Evolutionary conservation across 2,329 filamentous ascomycete genomes (phyloP).

Genomic region (Xylariaceae sp.): DNA sequence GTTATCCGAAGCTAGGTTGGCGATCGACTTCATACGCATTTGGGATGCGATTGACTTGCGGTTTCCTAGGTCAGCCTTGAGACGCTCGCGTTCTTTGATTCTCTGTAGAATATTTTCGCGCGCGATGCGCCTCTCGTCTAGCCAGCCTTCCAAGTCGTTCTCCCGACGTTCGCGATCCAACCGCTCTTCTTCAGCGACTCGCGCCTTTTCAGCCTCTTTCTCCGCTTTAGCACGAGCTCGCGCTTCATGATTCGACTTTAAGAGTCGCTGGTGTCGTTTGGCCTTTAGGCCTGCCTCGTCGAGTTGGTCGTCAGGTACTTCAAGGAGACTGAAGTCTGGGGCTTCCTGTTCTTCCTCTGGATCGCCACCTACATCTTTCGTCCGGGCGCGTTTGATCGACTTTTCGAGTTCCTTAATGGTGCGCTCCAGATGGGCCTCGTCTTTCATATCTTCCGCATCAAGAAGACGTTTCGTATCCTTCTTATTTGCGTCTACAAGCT

Average conservation of each 20-base stretch:
- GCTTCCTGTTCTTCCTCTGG: slow-evolving; percentile 75
- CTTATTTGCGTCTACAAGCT: slow-evolving; percentile 72
- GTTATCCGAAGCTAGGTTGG: slow-evolving; percentile 86
- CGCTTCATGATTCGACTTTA: slow-evolving; percentile 94
- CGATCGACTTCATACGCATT: slow-evolving; percentile 97
- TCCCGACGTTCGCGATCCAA: slow-evolving; percentile 78
- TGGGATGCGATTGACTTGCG: slow-evolving; percentile 94
- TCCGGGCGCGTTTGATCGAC: slow-evolving; percentile 80
- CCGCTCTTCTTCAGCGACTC: slow-evolving; percentile 75
- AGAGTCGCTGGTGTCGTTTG: slow-evolving; percentile 84
- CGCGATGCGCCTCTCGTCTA: slow-evolving; percentile 72
- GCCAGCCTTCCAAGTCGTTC: slow-evolving; percentile 80
- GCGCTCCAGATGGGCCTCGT: slow-evolving; percentile 80
- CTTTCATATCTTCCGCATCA: slow-evolving; percentile 86
- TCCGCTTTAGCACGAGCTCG: slow-evolving; percentile 90
- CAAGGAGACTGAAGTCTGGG: slow-evolving; percentile 82
- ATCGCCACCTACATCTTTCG: slow-evolving; percentile 83
- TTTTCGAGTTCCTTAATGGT: slow-evolving; percentile 85
- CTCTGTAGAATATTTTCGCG: slow-evolving; percentile 67
- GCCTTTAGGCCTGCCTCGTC: slow-evolving; percentile 88
- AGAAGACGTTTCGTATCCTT: slow-evolving; percentile 84
- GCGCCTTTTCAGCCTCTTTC: slow-evolving; percentile 86
- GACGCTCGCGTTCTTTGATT: slow-evolving; percentile 88
- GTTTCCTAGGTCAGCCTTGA: slow-evolving; percentile 92
- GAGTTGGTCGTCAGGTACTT: slow-evolving; percentile 84